A percentile compares a stretch with the other conserved stretches of the same genome.
These are phyloP conservation scores for Russula emetica DNA, from an alignment of 768 basidiomycete genomes.

Conservation along the genomic window DNA sequence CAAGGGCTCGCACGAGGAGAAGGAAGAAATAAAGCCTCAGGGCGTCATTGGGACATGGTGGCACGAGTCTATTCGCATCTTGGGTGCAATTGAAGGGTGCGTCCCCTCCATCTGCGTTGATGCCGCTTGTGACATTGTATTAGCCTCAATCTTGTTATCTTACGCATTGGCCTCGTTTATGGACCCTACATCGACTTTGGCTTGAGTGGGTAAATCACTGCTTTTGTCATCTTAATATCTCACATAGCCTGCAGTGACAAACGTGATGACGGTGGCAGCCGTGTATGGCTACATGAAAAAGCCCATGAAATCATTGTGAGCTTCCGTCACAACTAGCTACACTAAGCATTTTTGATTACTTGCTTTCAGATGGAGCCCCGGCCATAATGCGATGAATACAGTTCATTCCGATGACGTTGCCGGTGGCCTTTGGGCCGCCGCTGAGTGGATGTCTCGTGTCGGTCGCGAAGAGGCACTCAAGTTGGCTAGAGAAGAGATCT, in stretches of 20 bases:
- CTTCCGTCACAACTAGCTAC: slow-evolving; percentile 13
- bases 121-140: background rate
- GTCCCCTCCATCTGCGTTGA: slow-evolving; percentile 28
- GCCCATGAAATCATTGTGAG: slow-evolving; percentile 81
- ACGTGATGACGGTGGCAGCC: slow-evolving; percentile 67
- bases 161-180: slow-evolving; percentile 72
- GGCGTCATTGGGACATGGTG: slow-evolving; percentile 78
- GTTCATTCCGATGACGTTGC: slow-evolving; percentile 77
- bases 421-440: slow-evolving; percentile 71
- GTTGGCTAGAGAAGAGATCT: slow-evolving; percentile 62
- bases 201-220: slow-evolving; percentile 24
- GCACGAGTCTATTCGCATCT: slow-evolving; percentile 75
- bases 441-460: slow-evolving; percentile 64
- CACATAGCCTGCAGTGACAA: slow-evolving; percentile 46
- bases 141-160: slow-evolving; percentile 76
- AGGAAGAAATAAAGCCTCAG: slow-evolving; percentile 66
- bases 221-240: background rate
- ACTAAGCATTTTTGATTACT: slow-evolving; percentile 1
- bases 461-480: slow-evolving; percentile 62
- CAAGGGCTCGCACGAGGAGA: slow-evolving; percentile 64
- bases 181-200: slow-evolving; percentile 78
- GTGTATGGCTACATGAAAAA: slow-evolving; percentile 80
- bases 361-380: slow-evolving; percentile 65
- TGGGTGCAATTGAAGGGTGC: slow-evolving; percentile 71
- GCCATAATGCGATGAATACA: slow-evolving; percentile 69